A percentile compares a stretch with the other conserved stretches of the same genome.
Conservation (phyloP, 352 stramenopile genomes). For the Phytophthora syringae region DNA sequence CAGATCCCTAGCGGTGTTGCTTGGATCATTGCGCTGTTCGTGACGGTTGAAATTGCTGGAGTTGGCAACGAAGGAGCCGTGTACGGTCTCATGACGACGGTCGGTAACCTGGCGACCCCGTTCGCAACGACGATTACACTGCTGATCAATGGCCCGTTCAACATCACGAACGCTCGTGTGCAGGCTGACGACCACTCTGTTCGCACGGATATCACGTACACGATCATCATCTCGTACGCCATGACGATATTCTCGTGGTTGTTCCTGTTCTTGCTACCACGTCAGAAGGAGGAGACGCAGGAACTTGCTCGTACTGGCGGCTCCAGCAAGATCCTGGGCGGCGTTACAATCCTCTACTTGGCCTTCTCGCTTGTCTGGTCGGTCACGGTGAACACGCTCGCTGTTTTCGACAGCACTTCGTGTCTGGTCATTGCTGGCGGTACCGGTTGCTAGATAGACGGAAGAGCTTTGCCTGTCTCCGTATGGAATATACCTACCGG, state of each 20-base stretch:
- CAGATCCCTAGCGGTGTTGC: conserved; percentile 41
- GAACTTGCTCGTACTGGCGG: conserved; percentile 38
- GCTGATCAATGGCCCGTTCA: conserved; percentile 43
- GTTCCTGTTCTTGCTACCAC: conserved; percentile 46
- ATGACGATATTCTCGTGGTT: conserved; percentile 44
- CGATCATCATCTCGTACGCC: conserved; percentile 46
- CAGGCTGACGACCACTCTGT: conserved; percentile 39
- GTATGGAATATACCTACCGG: too few relatives aligned
- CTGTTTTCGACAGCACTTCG: conserved; percentile 47
- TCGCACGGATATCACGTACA: conserved; percentile 49
- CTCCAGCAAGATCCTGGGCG: conserved; percentile 41
- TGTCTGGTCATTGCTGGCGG: conserved; percentile 52
- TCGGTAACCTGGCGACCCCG: conserved; percentile 44
- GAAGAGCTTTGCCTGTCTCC: too few relatives aligned
- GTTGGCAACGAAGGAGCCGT: conserved; percentile 56
- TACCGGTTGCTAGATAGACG: conserved; percentile 40
- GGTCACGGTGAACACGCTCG: conserved; percentile 43
- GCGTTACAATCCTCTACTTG: conserved; percentile 43
- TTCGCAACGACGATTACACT: conserved; percentile 51
- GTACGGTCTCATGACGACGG: conserved; percentile 54
- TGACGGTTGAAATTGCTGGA: conserved; percentile 54
- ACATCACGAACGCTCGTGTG: conserved; percentile 52
- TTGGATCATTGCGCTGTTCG: conserved; percentile 47
- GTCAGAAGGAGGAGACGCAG: conserved; percentile 51
- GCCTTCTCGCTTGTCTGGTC: conserved; percentile 47